Conservation (phyloP, 768 basidiomycete species). For the Macrocybe gigantea region DNA sequence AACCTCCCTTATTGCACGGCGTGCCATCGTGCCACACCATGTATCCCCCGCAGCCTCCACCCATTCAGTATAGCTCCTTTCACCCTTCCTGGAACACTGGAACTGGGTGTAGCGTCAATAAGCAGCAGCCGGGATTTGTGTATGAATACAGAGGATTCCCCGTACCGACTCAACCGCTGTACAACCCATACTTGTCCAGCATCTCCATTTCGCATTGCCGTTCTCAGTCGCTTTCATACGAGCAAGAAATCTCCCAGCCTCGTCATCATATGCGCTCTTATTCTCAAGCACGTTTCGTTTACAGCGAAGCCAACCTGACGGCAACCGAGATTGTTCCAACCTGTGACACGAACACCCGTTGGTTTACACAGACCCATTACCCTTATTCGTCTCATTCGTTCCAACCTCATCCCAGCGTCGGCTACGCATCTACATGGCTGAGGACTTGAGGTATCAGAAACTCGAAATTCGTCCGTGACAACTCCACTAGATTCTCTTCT, state of each 20-base stretch:
- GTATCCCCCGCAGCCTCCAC: constrained; percentile 18
- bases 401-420: too few species aligned
- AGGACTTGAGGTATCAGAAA: too few species aligned
- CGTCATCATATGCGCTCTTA: constrained; percentile 53
- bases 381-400: too few species aligned
- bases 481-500: too few species aligned
- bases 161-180: constrained; percentile 18
- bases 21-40: constrained; percentile 28
- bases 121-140: constrained; percentile 32
- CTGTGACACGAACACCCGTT: constrained; percentile 2
- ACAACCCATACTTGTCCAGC: constrained; percentile 30
- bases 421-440: too few species aligned
- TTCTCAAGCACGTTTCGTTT: constrained; percentile 54
- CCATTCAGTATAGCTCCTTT: constrained; percentile 25
- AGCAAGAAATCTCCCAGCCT: constrained; percentile 40
- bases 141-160: constrained; percentile 22
- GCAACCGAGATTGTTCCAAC: not conserved
- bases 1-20: constrained; percentile 38
- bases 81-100: constrained; percentile 35
- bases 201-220: constrained; percentile 42
- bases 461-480: too few species aligned
- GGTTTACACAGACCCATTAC: too few species aligned
- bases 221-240: constrained; percentile 51
- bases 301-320: constrained; percentile 7
- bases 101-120: constrained; percentile 24